These are phyloP conservation scores for Gossypium arboreum DNA, from an alignment of 345 rosid genomes.

Conservation along the genomic window DNA sequence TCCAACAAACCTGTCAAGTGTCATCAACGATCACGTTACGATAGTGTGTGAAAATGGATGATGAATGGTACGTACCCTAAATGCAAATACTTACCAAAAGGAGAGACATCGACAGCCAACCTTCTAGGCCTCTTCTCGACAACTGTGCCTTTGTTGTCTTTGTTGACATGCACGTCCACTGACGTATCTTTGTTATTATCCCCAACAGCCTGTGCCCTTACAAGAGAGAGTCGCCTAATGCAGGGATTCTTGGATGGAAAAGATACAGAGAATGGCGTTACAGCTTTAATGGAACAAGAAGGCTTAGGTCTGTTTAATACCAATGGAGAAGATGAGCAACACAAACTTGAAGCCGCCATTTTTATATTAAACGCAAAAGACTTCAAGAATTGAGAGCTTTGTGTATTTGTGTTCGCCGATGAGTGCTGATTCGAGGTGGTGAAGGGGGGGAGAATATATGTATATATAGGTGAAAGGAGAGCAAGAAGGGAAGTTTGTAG, in stretches of 20 bases:
- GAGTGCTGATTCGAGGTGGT: background rate
- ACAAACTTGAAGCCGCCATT: constrained; percentile 50
- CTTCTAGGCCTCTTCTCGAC: constrained; percentile 47
- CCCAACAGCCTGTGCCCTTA: constrained; percentile 37
- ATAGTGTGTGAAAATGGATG: too few relatives aligned
- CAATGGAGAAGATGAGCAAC: constrained; percentile 29
- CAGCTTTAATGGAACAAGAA: constrained; percentile 3
- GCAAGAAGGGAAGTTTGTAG: constrained; percentile 18
- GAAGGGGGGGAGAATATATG: background rate
- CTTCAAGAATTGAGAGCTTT: background rate
- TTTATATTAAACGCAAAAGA: background rate
- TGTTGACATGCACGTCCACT: constrained; percentile 46
- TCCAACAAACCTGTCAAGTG: constrained; percentile 47
- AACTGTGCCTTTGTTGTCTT: constrained; percentile 35
- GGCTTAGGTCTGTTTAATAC: constrained; percentile 2
- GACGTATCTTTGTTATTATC: constrained; percentile 35
- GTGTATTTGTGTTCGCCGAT: background rate
- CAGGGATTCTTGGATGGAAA: constrained; percentile 20
- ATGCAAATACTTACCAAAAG: constrained; percentile 48
- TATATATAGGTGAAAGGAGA: constrained; percentile 16
- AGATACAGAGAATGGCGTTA: constrained; percentile 24
- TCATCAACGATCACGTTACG: background rate
- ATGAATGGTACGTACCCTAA: too few relatives aligned
- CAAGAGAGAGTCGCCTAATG: constrained; percentile 20
- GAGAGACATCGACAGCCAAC: constrained; percentile 46